phyloP scores from a whole-genome alignment of 1,139 yeast species.

The Casaregolazyma lundiana region DNA sequence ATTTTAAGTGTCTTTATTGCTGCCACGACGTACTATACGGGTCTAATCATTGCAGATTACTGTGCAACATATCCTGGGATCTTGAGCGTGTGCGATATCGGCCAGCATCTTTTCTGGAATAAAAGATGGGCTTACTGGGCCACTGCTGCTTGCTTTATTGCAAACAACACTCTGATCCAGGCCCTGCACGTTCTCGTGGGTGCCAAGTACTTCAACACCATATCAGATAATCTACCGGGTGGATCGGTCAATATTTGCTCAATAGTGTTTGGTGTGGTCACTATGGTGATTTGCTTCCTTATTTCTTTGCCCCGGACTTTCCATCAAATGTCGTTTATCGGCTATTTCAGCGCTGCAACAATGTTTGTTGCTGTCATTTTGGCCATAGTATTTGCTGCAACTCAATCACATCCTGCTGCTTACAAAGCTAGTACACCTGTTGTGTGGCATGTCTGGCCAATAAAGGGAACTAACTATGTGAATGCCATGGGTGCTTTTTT shows the following conservation, averaged over 20 bases:
- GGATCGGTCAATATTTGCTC: slow-evolving; percentile 41
- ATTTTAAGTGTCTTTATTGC: slow-evolving; percentile 51
- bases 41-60: slow-evolving; percentile 49
- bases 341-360: slow-evolving; percentile 49
- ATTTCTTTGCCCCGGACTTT: slow-evolving; percentile 55
- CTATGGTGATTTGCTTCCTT: slow-evolving; percentile 45
- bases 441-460: slow-evolving; percentile 46
- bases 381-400: slow-evolving; percentile 51
- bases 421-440: slow-evolving; percentile 39
- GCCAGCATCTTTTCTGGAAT: slow-evolving; percentile 53
- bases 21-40: slow-evolving; percentile 50
- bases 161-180: slow-evolving; percentile 54
- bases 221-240: slow-evolving; percentile 36
- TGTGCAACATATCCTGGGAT: slow-evolving; percentile 51
- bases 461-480: slow-evolving; percentile 48
- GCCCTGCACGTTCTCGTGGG: slow-evolving; percentile 58
- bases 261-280: slow-evolving; percentile 46
- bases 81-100: slow-evolving; percentile 54
- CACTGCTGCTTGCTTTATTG: slow-evolving; percentile 50
- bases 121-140: slow-evolving; percentile 52
- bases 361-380: slow-evolving; percentile 54
- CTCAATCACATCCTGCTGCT: slow-evolving; percentile 46
- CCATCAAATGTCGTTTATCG: slow-evolving; percentile 47
- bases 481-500: slow-evolving; percentile 52
- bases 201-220: slow-evolving; percentile 55